Percentiles rank a stretch among this genome's conserved stretches.
phyloP scores from a whole-genome alignment of 768 basidiomycete species.

The Mycena galericulata region DNA sequence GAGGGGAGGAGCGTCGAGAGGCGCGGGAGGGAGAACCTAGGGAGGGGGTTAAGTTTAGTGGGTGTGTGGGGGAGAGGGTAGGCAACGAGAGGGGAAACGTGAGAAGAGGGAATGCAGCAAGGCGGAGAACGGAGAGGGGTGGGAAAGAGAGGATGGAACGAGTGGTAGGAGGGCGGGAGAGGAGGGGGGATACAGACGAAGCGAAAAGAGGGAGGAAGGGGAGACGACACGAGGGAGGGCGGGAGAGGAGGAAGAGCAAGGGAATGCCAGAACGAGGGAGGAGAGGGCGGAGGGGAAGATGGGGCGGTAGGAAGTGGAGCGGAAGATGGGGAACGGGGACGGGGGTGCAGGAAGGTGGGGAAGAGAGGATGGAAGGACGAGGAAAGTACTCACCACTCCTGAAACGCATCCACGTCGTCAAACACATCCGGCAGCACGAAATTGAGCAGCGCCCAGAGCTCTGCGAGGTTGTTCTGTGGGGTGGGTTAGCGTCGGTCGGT shows the following conservation, averaged over 20 bases:
- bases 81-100: no score
- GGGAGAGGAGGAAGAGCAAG: no score
- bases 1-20: constrained; percentile 68
- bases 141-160: neutral
- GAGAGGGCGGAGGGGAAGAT: no score
- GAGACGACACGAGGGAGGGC: no score
- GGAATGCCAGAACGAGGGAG: no score
- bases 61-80: neutral
- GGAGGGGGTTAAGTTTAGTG: constrained; percentile 13
- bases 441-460: constrained; percentile 95
- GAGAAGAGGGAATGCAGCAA: neutral
- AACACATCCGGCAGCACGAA: constrained; percentile 97
- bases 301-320: no score
- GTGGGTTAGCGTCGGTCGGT: constrained; percentile 5
- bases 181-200: neutral
- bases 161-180: no score
- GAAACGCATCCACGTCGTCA: constrained; percentile 88
- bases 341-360: no score
- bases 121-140: neutral
- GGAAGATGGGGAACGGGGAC: no score
- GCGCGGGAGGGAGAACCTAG: constrained; percentile 79
- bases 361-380: no score
- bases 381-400: constrained; percentile 74
- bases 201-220: no score
- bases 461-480: constrained; percentile 93